Evolutionary conservation across 352 stramenopile species (phyloP), one percentile per base, ranked within the genome.

Genomic region (Globisporangium irregulare): DNA sequence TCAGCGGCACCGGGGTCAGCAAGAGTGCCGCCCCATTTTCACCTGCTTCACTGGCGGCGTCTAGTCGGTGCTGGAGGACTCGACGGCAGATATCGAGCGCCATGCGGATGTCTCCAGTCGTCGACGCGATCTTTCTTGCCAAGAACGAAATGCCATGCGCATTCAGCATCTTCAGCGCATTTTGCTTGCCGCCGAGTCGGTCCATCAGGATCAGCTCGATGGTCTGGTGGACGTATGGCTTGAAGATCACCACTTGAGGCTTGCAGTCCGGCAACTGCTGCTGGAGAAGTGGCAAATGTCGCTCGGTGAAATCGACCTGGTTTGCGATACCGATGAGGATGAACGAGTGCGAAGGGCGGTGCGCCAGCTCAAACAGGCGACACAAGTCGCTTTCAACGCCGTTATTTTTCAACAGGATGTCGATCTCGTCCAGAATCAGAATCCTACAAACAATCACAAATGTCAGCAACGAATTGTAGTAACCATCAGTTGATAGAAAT

Each of bases 321-420:
- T 95, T 95, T 7, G 88, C 86, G 66, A 95, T 91, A 4, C 88
- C 87, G 34, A 95, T 72, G 7, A 95, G 73, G 54, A 94, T 77
- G 56, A 95, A 91, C 60, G 79, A 77, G 67, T 92, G 74, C 1
- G 68, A 70, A 24, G 73, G 12, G 4, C 78, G 80, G 58, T 95
- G 85, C 0, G 86, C 84, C 20, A 93, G 75, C 70, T 93, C 85
- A 43, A 95, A 95, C 24, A 95, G 75, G 1, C 83, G 79, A 32
- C 77, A 93, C 24, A 95, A 56, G 59, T 95, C 84, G 43, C 70
- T 77, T 63, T 95, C 83, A 25, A 87, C 78, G 24, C 78, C 81
- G 24, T 90, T 84, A 51, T 84, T 78, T 56, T 89, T 89, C 20
- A 89, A 48, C 12, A 95, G 72, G 2, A 77, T 77, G 51, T 95